Percentiles rank a stretch among this genome's conserved stretches.
Conservation (phyloP, 1,284 basidiomycete genomes). For the Austroboletus olivaceoglutinosus region DNA sequence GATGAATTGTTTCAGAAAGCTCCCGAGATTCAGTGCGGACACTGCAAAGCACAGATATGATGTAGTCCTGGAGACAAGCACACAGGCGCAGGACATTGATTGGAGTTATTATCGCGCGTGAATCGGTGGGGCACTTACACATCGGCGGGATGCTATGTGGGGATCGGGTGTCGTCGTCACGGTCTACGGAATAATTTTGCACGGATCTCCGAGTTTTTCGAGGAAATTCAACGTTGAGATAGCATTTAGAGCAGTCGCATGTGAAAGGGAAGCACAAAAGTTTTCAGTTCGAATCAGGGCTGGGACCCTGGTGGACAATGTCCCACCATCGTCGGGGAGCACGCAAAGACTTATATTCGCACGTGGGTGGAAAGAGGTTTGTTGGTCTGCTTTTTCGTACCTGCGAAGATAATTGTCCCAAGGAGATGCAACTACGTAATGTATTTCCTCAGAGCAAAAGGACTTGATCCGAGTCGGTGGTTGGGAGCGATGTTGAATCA, state of each 20-base stretch:
- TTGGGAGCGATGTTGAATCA: too few species aligned
- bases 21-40: neutral
- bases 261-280: conserved; percentile 9
- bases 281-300: neutral
- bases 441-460: too few species aligned
- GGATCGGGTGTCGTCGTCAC: too few species aligned
- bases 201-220: neutral
- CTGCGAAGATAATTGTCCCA: conserved; percentile 1
- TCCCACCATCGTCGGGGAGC: too few species aligned
- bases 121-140: neutral
- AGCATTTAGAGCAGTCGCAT: conserved; percentile 13
- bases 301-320: conserved; percentile 4
- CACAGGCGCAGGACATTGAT: neutral
- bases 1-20: neutral
- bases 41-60: conserved; percentile 1
- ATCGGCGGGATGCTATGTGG: too few species aligned
- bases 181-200: too few species aligned
- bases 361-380: conserved; percentile 3
- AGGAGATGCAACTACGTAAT: conserved; percentile 1
- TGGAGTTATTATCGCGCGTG: neutral
- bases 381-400: neutral
- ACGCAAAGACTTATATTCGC: neutral
- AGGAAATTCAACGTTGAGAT: conserved; percentile 10
- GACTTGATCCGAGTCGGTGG: too few species aligned
- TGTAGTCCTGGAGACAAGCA: conserved; percentile 8